Evolutionary conservation across 1,139 yeast species (phyloP).

Genomic region (Debaryomyces sp.): DNA sequence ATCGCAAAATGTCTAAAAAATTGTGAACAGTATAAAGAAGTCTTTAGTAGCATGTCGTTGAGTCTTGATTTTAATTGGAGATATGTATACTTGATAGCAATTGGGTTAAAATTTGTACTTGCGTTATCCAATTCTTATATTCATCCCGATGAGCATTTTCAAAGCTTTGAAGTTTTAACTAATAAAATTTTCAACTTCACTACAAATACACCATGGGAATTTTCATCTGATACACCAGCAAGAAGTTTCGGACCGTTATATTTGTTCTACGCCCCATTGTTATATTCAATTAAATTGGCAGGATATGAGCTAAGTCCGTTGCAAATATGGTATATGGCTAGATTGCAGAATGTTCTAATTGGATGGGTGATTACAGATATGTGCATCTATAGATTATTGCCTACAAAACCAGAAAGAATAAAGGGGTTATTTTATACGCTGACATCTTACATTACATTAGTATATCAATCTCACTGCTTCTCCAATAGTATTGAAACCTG

Average conservation of each 20-base stretch:
- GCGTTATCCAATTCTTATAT: conserved; percentile 80
- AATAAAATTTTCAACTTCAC: conserved; percentile 50
- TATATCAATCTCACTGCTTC: conserved; percentile 84
- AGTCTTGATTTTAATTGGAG: conserved; percentile 42
- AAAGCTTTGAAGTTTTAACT: conserved; percentile 74
- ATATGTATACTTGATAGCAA: conserved; percentile 40
- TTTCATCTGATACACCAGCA: conserved; percentile 57
- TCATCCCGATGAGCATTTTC: conserved; percentile 98
- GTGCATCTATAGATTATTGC: conserved; percentile 51
- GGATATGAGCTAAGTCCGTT: conserved; percentile 37
- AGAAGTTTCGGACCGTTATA: conserved; percentile 76
- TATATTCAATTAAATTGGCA: conserved; percentile 31
- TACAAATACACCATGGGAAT: conserved; percentile 85
- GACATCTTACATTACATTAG: conserved; percentile 79
- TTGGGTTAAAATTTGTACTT: conserved; percentile 55
- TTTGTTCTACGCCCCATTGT: conserved; percentile 69
- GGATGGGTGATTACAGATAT: conserved; percentile 64
- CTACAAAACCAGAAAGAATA: conserved; percentile 62
- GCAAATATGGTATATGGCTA: conserved; percentile 55
- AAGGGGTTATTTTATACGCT: conserved; percentile 67
- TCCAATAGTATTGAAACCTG: conserved; percentile 86
- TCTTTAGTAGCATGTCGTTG: neutral
- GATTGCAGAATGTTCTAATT: conserved; percentile 58
- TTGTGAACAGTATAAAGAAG: too few relatives aligned
- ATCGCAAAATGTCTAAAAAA: neutral